These are phyloP conservation scores for Centaurea solstitialis DNA, from an alignment of 129 eudicot genomes.

Conservation along the genomic window DNA sequence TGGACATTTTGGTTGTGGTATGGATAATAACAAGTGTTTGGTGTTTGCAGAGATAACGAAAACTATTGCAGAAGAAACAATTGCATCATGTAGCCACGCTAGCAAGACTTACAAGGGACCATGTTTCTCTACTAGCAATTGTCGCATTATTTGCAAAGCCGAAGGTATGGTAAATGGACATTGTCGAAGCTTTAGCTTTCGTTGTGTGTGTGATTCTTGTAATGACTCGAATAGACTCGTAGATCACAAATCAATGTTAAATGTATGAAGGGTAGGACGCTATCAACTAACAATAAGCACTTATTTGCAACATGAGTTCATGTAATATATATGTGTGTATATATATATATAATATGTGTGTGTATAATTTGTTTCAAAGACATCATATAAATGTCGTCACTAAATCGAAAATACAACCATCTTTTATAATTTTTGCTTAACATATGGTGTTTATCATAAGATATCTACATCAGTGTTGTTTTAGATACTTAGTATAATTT, in stretches of 20 bases:
- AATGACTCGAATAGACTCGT: background rate
- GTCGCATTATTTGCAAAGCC: constrained; percentile 14
- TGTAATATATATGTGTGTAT: background rate
- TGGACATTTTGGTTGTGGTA: background rate
- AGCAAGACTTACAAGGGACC: constrained; percentile 20
- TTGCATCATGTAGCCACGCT: background rate
- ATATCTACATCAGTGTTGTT: background rate
- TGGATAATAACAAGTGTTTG: background rate
- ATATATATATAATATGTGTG: background rate
- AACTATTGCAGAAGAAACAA: constrained; percentile 2
- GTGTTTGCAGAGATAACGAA: background rate
- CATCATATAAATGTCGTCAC: background rate
- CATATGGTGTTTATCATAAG: background rate
- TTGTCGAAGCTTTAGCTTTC: constrained; percentile 1
- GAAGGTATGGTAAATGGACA: constrained; percentile 13
- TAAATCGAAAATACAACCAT: background rate
- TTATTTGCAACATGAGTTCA: background rate
- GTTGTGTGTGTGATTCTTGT: constrained; percentile 4
- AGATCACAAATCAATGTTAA: background rate
- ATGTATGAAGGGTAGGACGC: background rate
- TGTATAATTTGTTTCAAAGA: background rate
- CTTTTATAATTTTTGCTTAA: background rate
- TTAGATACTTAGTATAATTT: background rate
- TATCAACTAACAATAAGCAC: background rate
- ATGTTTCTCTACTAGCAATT: constrained; percentile 8